Base-by-base conservation (phyloP, 2,329 filamentous ascomycete species). In the Aspergillus tubingensis region DNA sequence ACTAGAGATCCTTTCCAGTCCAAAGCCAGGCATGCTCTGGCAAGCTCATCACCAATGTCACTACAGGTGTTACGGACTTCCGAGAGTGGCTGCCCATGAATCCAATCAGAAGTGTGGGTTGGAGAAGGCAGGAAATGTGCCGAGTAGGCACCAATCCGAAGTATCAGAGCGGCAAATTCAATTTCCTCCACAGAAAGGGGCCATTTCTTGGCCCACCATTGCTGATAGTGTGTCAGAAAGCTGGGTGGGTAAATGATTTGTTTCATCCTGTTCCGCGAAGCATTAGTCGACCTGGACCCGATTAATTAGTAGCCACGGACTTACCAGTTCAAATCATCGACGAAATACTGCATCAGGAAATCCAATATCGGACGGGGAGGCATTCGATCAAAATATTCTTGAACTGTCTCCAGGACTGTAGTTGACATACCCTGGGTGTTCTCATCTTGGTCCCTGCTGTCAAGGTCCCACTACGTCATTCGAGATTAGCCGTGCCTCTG, bases 301-400 rank as follows among this genome's bases (percentile, higher is more conserved):
- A 23, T 23, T 23, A 5, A 5, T 23, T 23, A 23, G 5, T 23
- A 23, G 23, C 23, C 23, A 23, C 23, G 23, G 23, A 23, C 23
- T 15, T 54, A 61, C 56, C 56, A 56, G 32, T 62, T 56, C 10
- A 62, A 13, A 15, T 56, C 59, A 47, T 13, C 38, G 7, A 58
- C 51, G 39, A 61, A 61, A 8, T 58, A 58, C 6, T 58, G 50
- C 11, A 55, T 21, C 8, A 61, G 36, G 8, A 58, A 55, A 41
- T 58, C 55, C 4, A 61, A 25, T 3, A 59, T 50, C 6, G 15
- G 50, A 13, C 59, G 32, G 6, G n/a, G 17, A 5, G 59, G 55
- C 4, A 55, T 58, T 25, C 27, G 36, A 0, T 39, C 25, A 6
- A 58, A 15, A 3, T 43, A 19, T 8, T 38, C 27, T 36, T 39